Base-by-base conservation (phyloP, 2,329 filamentous ascomycete genomes). In the Cladosporium colombiae region DNA sequence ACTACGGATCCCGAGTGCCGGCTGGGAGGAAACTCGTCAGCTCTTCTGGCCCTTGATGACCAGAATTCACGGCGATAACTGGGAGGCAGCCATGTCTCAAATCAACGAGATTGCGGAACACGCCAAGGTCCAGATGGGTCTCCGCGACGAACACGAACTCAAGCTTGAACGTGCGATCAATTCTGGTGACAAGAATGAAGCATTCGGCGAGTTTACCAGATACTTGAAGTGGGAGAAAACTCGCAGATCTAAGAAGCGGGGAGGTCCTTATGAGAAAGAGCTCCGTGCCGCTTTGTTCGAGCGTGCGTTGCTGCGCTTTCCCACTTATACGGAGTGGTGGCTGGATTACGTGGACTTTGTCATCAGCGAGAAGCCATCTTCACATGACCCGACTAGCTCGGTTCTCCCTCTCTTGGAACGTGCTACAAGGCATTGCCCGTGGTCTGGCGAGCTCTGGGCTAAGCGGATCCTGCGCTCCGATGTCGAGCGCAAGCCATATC, bases 391-490 rank as follows among this genome's bases (percentile, higher is more conserved):
- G 10, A 68, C 68, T 11, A 64, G 65, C 14, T 70, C 70, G 11
- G 77, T 91, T 44, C 84, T 96, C 11, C 86, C 91, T 56, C 85
- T 94, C 7, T 83, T 96, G 2, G 89, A 92, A 72, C 87, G 93
- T 69, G 93, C 92, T 14, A 95, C 93, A 11, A 86, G 89, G 52
- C 95, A 98, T 78, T 97, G 94, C 72, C 93, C 95, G 1, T 96
- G 93, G 90, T 96, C 93, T 7, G 95, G 95, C 18, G 85, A 87
- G 31, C 84, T 99, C 7, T 99, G 95, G 95, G 91, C 92, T 7
- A 89, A 94, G 70, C 93, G 93, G 70, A 89, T 99, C 29, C 80
- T 97, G 62, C 90, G 89, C 23, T 91, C 92, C 3, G 95, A 98
- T 78, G 87, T 91, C 55, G 89, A 91, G 67, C 86, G 86, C 37